A percentile compares a stretch with the other conserved stretches of the same genome.
phyloP scores from a whole-genome alignment of 2,329 filamentous ascomycete genomes.

The Ceratocystis huliohia region DNA sequence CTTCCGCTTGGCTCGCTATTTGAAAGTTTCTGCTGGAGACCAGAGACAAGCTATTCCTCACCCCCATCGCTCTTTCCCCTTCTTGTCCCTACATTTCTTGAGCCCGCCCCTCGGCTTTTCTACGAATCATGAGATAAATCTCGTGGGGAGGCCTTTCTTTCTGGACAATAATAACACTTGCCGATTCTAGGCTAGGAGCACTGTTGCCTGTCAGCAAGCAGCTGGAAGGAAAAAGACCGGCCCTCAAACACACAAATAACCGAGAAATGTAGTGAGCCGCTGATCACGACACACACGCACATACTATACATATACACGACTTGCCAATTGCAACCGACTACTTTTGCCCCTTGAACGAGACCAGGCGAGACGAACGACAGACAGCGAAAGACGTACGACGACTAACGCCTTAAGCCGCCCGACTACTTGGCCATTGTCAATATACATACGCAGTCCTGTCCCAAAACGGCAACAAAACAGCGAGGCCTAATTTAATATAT shows the following conservation, averaged over 20 bases:
- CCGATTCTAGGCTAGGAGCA: not conserved
- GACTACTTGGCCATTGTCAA: not conserved
- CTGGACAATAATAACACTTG: not conserved
- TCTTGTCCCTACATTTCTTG: not conserved
- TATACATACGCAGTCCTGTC: not conserved
- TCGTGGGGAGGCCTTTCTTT: not conserved
- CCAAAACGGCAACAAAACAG: not conserved
- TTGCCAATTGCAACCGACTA: too few relatives aligned
- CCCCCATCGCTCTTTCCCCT: not conserved
- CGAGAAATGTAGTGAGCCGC: not conserved
- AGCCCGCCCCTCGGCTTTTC: not conserved
- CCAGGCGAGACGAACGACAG: too few relatives aligned
- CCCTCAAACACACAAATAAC: not conserved
- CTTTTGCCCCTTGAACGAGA: too few relatives aligned
- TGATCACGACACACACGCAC: conserved; percentile 3
- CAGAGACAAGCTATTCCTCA: not conserved
- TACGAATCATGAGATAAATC: not conserved
- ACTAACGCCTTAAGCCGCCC: not conserved
- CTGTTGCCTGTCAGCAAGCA: too few relatives aligned
- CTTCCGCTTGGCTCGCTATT: not conserved
- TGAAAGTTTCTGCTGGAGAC: not conserved
- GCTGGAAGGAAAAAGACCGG: not conserved
- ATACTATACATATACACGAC: not conserved
- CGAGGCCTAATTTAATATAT: not conserved
- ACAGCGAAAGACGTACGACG: not conserved